These are phyloP conservation scores for Cenococcum geophilum DNA, from an alignment of 495 filamentous ascomycete genomes.

Conservation along the genomic window DNA sequence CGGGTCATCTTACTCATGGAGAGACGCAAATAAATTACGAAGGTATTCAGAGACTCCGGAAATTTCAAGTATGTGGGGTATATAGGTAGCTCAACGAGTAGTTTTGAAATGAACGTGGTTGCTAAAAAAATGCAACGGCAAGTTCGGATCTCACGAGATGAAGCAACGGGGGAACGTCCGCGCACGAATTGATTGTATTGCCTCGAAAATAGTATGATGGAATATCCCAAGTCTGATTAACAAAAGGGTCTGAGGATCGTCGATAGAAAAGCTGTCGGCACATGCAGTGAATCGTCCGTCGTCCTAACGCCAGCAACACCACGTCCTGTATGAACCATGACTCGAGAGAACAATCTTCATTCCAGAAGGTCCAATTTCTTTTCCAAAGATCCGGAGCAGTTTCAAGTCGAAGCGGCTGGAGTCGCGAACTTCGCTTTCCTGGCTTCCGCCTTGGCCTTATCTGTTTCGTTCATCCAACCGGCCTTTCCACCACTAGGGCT, in stretches of 20 bases:
- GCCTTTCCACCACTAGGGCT: slow-evolving; percentile 12
- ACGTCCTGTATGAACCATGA: not conserved
- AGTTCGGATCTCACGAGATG: no score
- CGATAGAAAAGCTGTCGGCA: not conserved
- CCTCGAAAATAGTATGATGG: no score
- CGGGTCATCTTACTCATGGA: no score
- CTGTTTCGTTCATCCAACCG: slow-evolving; percentile 33
- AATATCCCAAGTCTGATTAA: no score
- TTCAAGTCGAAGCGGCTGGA: slow-evolving; percentile 11
- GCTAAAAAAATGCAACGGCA: no score
- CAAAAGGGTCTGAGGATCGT: not conserved
- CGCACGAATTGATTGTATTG: no score
- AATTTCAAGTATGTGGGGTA: no score
- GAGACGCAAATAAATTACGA: no score
- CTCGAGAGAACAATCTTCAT: not conserved
- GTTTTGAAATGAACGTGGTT: no score
- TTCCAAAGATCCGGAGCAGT: not conserved
- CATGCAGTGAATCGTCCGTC: not conserved
- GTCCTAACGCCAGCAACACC: not conserved
- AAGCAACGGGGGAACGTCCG: no score
- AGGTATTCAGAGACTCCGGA: no score
- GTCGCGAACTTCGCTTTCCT: slow-evolving; percentile 34
- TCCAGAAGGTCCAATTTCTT: not conserved
- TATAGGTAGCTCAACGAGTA: no score
- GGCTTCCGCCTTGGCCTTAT: slow-evolving; percentile 34